Evolutionary conservation across 2,329 filamentous ascomycete genomes (phyloP).

Genomic region (Botrytis porri): DNA sequence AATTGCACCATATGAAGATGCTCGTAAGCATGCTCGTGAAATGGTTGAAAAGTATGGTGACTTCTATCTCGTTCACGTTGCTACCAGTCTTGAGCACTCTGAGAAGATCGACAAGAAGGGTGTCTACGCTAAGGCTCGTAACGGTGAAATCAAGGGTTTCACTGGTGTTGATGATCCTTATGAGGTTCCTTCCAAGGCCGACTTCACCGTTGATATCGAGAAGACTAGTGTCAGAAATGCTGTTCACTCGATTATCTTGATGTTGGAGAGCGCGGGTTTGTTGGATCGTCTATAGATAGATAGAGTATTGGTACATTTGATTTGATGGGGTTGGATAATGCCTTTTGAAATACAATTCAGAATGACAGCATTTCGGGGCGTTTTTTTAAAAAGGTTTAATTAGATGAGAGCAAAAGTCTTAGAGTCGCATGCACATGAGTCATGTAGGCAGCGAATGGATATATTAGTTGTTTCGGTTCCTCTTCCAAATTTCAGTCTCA

Average conservation of each 20-base stretch:
- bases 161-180: slow-evolving; percentile 98
- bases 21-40: slow-evolving; percentile 74
- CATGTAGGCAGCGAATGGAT: background rate
- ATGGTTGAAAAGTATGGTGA: slow-evolving; percentile 82
- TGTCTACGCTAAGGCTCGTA: slow-evolving; percentile 79
- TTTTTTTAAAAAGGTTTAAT: background rate
- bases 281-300: slow-evolving; percentile 58
- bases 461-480: background rate
- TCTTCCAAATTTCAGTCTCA: background rate
- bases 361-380: background rate
- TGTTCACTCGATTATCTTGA: slow-evolving; percentile 92
- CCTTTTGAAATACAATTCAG: background rate
- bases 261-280: slow-evolving; percentile 86
- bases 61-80: slow-evolving; percentile 95
- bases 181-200: slow-evolving; percentile 75
- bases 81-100: slow-evolving; percentile 84
- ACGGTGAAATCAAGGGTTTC: slow-evolving; percentile 94
- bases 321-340: slow-evolving; percentile 1
- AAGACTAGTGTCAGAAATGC: slow-evolving; percentile 88
- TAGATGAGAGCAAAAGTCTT: slow-evolving; percentile 4
- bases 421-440: background rate
- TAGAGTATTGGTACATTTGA: background rate
- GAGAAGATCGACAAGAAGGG: slow-evolving; percentile 95
- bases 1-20: slow-evolving; percentile 86
- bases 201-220: slow-evolving; percentile 80